These are phyloP conservation scores for Mercurialis annua DNA, from an alignment of 345 rosid species.

Conservation along the genomic window DNA sequence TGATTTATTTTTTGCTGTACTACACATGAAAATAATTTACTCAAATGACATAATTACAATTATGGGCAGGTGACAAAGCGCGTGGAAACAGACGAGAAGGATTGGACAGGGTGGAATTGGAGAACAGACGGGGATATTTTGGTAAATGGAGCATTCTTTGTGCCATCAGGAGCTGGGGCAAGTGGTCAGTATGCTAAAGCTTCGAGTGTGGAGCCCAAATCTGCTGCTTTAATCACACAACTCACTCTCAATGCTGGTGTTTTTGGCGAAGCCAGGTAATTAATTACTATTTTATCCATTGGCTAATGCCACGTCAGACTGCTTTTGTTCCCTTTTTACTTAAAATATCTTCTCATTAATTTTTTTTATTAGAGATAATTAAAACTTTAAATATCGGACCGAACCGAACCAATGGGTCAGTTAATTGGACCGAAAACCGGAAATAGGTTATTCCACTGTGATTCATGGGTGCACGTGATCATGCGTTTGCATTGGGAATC, in stretches of 20 bases:
- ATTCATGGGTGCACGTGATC: constrained; percentile 29
- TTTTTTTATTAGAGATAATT: too few species aligned
- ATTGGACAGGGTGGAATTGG: constrained; percentile 91
- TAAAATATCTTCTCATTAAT: too few species aligned
- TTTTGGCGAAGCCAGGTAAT: constrained; percentile 75
- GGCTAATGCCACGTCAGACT: too few species aligned
- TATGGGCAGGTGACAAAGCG: constrained; percentile 87
- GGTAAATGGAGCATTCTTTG: constrained; percentile 91
- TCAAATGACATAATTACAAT: too few species aligned
- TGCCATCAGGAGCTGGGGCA: constrained; percentile 80
- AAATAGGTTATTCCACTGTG: too few species aligned
- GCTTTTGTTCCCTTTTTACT: not conserved
- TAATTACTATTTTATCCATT: too few species aligned
- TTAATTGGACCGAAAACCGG: too few species aligned
- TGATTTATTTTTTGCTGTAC: too few species aligned
- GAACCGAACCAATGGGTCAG: too few species aligned
- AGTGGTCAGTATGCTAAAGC: constrained; percentile 62
- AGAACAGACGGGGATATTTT: constrained; percentile 84
- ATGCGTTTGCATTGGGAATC: constrained; percentile 24
- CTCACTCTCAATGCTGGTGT: constrained; percentile 80
- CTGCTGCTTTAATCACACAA: constrained; percentile 55
- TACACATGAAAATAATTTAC: too few species aligned
- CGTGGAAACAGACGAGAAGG: constrained; percentile 64
- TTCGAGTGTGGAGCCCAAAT: constrained; percentile 70
- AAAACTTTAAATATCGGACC: too few species aligned